A percentile compares a stretch with the other conserved stretches of the same genome.
phyloP scores from a whole-genome alignment of 2,329 filamentous ascomycete species.

The Coniella lustricola region DNA sequence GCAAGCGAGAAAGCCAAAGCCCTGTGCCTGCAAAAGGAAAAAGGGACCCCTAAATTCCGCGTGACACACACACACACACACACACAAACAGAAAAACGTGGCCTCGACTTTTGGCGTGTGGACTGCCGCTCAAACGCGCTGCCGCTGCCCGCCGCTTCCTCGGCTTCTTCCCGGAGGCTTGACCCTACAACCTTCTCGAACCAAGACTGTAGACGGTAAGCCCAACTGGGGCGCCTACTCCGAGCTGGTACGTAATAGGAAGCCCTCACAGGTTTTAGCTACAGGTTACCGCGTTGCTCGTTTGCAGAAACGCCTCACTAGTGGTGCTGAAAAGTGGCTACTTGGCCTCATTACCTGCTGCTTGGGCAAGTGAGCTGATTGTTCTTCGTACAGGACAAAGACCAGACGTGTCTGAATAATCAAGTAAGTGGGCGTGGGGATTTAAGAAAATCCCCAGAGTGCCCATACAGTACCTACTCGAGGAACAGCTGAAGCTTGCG shows the following conservation, averaged over 20 bases:
- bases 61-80: too few relatives aligned
- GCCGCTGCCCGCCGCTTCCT: neutral
- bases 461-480: too few relatives aligned
- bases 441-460: neutral
- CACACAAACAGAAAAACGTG: constrained; percentile 15
- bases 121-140: too few relatives aligned
- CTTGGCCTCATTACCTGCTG: neutral
- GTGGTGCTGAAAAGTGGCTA: neutral
- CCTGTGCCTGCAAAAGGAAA: too few relatives aligned
- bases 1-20: too few relatives aligned
- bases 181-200: neutral
- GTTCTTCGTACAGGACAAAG: neutral
- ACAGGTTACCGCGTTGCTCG: neutral
- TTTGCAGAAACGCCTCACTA: too few relatives aligned
- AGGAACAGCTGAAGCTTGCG: too few relatives aligned
- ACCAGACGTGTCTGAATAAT: neutral
- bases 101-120: neutral
- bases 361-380: neutral
- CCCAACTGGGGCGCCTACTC: constrained; percentile 5
- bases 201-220: neutral
- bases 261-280: neutral
- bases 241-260: constrained; percentile 12
- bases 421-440: neutral
- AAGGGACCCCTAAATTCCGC: constrained; percentile 10
- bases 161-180: constrained; percentile 10